Evolutionary conservation across 148 eudicot species (phyloP).

Genomic region (Amaranthus palmeri): DNA sequence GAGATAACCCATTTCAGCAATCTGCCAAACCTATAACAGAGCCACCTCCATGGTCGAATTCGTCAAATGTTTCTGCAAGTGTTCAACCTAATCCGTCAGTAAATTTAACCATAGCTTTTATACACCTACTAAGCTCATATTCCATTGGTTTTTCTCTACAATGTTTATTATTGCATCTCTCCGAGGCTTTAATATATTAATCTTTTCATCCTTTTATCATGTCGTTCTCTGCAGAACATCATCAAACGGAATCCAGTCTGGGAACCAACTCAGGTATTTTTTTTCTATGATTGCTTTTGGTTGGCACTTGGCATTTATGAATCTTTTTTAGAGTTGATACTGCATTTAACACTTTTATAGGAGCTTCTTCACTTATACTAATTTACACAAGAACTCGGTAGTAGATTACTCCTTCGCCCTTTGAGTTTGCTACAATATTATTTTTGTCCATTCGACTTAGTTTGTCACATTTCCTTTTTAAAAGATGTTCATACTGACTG

Average conservation of each 20-base stretch:
- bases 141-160: not conserved
- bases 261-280: slow-evolving; percentile 66
- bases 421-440: too few species aligned
- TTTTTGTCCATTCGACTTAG: too few species aligned
- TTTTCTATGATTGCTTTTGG: slow-evolving; percentile 8
- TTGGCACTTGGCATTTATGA: not conserved
- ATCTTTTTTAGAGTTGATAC: not conserved
- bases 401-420: too few species aligned
- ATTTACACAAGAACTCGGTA: too few species aligned
- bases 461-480: not conserved
- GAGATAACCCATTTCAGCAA: slow-evolving; percentile 59
- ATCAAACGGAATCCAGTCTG: slow-evolving; percentile 46
- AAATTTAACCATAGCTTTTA: not conserved
- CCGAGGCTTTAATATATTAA: not conserved
- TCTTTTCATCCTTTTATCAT: slow-evolving; percentile 16
- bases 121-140: not conserved
- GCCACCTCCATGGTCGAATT: slow-evolving; percentile 81
- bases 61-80: slow-evolving; percentile 41
- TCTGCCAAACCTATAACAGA: slow-evolving; percentile 41
- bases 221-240: slow-evolving; percentile 38
- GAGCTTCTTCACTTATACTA: not conserved
- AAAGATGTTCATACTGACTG: not conserved
- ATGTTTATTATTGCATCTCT: not conserved
- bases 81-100: slow-evolving; percentile 44
- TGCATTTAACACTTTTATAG: not conserved